Evolutionary conservation across 345 rosid genomes (phyloP).

Genomic region (Sisymbrium altissimum): DNA sequence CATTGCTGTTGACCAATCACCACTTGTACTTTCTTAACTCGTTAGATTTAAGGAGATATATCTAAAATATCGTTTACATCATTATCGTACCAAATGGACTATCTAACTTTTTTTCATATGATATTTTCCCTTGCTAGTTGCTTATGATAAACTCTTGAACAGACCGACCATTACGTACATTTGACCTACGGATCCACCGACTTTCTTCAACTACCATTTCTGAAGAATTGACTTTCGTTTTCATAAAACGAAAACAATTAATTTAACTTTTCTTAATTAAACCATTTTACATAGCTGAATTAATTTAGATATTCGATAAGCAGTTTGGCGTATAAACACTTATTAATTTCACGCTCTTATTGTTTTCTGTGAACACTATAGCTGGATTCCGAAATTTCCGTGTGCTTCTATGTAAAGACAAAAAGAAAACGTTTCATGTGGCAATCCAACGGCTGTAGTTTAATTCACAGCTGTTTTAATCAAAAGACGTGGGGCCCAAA

Average conservation of each 20-base stretch:
- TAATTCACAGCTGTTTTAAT: background rate
- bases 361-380: background rate
- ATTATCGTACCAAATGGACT: background rate
- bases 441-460: conserved; percentile 18
- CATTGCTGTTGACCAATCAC: background rate
- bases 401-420: background rate
- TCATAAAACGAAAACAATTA: background rate
- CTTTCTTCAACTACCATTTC: background rate
- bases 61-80: background rate
- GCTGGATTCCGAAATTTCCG: conserved; percentile 24
- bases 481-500: background rate
- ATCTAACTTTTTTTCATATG: background rate
- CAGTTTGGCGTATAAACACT: background rate
- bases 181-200: conserved; percentile 13
- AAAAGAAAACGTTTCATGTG: background rate
- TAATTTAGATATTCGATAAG: background rate
- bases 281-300: background rate
- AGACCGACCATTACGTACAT: conserved; percentile 19
- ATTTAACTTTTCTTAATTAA: background rate
- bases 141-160: conserved; percentile 16
- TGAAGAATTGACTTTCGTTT: background rate
- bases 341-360: background rate
- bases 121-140: background rate
- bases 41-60: background rate
- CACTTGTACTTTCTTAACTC: background rate